Evolutionary conservation across 306 rosid genomes (phyloP).

Genomic region (Dryas alaskensis): DNA sequence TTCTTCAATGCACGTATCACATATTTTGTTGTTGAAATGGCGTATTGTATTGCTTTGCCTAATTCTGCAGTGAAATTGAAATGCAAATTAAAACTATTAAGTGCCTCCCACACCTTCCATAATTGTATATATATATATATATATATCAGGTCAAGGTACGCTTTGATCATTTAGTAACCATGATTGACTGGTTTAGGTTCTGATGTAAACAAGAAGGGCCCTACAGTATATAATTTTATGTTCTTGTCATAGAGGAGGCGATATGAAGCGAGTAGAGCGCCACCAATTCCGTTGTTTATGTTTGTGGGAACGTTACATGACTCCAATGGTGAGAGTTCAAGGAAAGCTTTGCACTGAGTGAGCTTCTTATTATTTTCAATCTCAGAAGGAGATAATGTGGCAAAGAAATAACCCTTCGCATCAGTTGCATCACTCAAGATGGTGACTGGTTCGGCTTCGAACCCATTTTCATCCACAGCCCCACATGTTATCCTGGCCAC

Average conservation of each 20-base stretch:
- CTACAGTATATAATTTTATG: slow-evolving; percentile 40
- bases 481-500: slow-evolving; percentile 47
- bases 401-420: slow-evolving; percentile 50
- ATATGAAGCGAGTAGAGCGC: slow-evolving; percentile 40
- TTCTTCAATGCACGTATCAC: too few species aligned
- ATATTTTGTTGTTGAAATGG: too few species aligned
- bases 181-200: neutral
- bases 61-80: too few species aligned
- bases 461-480: slow-evolving; percentile 40
- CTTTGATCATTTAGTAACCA: slow-evolving; percentile 13
- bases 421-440: slow-evolving; percentile 44
- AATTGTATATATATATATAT: too few species aligned
- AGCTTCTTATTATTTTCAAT: slow-evolving; percentile 29
- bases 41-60: too few species aligned
- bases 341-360: slow-evolving; percentile 41
- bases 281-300: slow-evolving; percentile 41
- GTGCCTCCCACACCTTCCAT: too few species aligned
- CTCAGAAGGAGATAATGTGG: slow-evolving; percentile 44
- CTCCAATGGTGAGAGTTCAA: slow-evolving; percentile 45
- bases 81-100: too few species aligned
- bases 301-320: slow-evolving; percentile 43
- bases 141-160: too few species aligned
- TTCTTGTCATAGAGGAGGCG: slow-evolving; percentile 39
- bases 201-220: slow-evolving; percentile 45
- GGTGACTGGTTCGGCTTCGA: slow-evolving; percentile 33